phyloP scores from a whole-genome alignment of 2,329 filamentous ascomycete species.

The Alternaria ethzedia region DNA sequence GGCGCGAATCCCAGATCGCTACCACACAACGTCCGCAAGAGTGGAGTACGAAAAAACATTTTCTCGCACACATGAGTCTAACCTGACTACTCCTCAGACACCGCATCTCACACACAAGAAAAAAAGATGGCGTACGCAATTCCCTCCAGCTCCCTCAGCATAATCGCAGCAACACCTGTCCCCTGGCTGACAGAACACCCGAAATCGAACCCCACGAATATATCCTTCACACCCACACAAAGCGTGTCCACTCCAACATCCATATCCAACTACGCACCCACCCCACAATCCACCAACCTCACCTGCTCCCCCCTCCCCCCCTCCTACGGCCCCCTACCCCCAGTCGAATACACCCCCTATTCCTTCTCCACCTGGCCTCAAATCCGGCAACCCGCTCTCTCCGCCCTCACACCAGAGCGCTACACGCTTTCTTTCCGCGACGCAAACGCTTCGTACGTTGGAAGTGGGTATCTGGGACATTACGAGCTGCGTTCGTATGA shows the following conservation, averaged over 20 bases:
- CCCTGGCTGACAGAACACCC: neutral
- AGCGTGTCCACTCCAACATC: neutral
- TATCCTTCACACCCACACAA: neutral
- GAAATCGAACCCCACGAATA: neutral
- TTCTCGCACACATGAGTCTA: neutral
- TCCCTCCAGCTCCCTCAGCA: neutral
- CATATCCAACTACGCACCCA: no score
- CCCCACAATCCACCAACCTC: neutral
- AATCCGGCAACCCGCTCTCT: neutral
- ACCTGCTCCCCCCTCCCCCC: neutral
- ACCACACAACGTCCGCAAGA: neutral
- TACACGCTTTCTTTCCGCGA: neutral
- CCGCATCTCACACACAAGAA: neutral
- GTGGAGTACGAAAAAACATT: neutral
- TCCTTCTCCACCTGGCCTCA: neutral
- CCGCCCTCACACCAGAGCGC: neutral
- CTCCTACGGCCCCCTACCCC: neutral
- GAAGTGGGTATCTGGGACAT: neutral
- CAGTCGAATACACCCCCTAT: neutral
- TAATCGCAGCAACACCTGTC: neutral
- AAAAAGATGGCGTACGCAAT: neutral
- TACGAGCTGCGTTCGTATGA: constrained; percentile 1
- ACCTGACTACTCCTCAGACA: neutral
- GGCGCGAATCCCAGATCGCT: neutral
- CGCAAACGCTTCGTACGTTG: neutral